Conservation (phyloP, 768 basidiomycete genomes). For the Multifurca ochricompacta region DNA sequence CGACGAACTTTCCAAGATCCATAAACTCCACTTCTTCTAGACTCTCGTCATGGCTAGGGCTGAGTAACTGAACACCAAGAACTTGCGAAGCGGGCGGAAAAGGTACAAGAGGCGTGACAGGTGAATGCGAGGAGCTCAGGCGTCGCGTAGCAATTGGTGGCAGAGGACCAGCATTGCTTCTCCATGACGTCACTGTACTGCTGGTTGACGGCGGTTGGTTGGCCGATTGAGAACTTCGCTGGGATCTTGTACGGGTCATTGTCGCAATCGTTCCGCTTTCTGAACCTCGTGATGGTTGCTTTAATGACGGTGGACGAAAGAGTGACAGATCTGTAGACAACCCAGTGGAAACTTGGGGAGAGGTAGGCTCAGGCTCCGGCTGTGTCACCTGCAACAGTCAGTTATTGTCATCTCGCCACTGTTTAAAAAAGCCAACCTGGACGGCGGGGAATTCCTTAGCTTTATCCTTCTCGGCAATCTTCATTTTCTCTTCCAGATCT, state of each 20-base stretch:
- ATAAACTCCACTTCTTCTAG: constrained; percentile 78
- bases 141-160: constrained; percentile 25
- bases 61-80: constrained; percentile 32
- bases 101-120: constrained; percentile 30
- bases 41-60: constrained; percentile 44
- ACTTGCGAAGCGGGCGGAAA: constrained; percentile 26
- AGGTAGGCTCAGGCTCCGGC: not conserved
- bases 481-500: constrained; percentile 64
- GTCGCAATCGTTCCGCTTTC: constrained; percentile 3
- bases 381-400: constrained; percentile 3
- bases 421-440: constrained; percentile 3
- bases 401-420: not conserved
- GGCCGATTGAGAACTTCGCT: constrained; percentile 14
- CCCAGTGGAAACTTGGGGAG: not conserved
- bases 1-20: constrained; percentile 65
- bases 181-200: constrained; percentile 54
- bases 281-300: constrained; percentile 24
- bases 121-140: constrained; percentile 24
- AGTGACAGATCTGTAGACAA: not conserved
- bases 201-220: constrained; percentile 1
- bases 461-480: constrained; percentile 23
- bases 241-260: constrained; percentile 17
- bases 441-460: not conserved
- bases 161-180: constrained; percentile 40
- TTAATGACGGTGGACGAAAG: constrained; percentile 24